Evolutionary conservation across 2,329 filamentous ascomycete species (phyloP), one percentile per base, ranked within the genome.

Genomic region (Xylariaceae sp.): DNA sequence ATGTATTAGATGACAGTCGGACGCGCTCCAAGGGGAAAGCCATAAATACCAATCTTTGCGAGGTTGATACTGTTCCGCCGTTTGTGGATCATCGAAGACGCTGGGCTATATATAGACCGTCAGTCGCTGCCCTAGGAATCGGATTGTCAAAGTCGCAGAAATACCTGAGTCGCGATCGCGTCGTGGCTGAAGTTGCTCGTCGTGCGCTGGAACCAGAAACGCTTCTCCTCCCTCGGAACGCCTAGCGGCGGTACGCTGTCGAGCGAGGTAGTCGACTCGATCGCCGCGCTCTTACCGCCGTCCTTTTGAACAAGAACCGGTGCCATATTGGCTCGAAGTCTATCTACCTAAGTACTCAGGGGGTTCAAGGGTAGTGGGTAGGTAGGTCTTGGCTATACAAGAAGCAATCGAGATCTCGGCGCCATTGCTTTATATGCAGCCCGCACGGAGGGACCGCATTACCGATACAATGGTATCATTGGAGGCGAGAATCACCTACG

Each of bases 21-120:
- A 23, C 23, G 18, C 5, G 20, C 3, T 3, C n/a, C 19, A 18
- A 16, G 18, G 12, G 20, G 10, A 20, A 19, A n/a, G 7, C 12
- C 20, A 18, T 29, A 40, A 50, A 16, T 61, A 63, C 61, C 61
- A 65, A 29, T 65, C 61, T 43, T 56, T 48, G 37, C 59, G 52
- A 42, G 63, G 63, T 32, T 68, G 66, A 14, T 73, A 57, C 54
- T 77, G 75, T 43, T 74, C 74, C 1, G 72, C 73, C 1, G 70
- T 70, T 2, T 74, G 70, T 0, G 75, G 73, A 48, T 79, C 73
- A 42, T 79, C 76, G 46, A 70, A 78, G 7, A 78, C 75, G 2
- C 74, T 78, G 2, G 71, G 74, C 50, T 76, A 49, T 9, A 23
- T 40, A 23, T 6, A n/a, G n/a, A n/a, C n/a, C n/a, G n/a, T n/a